A percentile compares a stretch with the other conserved stretches of the same genome.
Conservation (phyloP, 2,329 filamentous ascomycete genomes). For the Harringtonia aguacate region DNA sequence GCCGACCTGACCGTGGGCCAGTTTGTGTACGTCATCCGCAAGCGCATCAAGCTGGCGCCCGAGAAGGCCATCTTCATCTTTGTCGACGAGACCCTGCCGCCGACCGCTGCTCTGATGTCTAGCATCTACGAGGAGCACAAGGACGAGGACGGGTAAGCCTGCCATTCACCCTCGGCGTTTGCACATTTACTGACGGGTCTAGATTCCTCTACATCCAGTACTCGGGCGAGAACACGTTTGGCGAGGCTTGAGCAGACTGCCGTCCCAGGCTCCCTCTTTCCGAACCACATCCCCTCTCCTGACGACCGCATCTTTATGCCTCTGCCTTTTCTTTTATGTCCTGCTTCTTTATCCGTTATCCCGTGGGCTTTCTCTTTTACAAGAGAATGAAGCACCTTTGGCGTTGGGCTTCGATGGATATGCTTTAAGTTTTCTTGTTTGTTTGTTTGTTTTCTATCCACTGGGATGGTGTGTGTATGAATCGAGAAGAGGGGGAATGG, state of each 20-base stretch:
- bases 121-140: conserved; percentile 99
- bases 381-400: not conserved
- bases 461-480: too few relatives aligned
- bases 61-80: conserved; percentile 99
- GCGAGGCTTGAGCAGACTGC: conserved; percentile 21
- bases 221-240: conserved; percentile 99
- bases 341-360: not conserved
- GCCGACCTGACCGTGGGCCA: conserved; percentile 97
- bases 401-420: not conserved
- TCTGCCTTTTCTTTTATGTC: not conserved
- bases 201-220: conserved; percentile 99
- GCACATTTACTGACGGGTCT: conserved; percentile 5
- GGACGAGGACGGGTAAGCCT: conserved; percentile 55
- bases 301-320: not conserved
- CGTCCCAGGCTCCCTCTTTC: too few relatives aligned
- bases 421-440: not conserved
- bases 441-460: too few relatives aligned
- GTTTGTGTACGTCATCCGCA: conserved; percentile 98
- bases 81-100: conserved; percentile 94
- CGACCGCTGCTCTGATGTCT: conserved; percentile 96
- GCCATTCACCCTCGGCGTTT: too few relatives aligned
- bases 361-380: too few relatives aligned
- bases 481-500: too few relatives aligned
- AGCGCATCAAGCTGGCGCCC: conserved; percentile 98
- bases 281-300: not conserved